Percentiles rank a stretch among this genome's conserved stretches.
phyloP scores from a whole-genome alignment of 495 filamentous ascomycete species.

The Podospora fimiseda region DNA sequence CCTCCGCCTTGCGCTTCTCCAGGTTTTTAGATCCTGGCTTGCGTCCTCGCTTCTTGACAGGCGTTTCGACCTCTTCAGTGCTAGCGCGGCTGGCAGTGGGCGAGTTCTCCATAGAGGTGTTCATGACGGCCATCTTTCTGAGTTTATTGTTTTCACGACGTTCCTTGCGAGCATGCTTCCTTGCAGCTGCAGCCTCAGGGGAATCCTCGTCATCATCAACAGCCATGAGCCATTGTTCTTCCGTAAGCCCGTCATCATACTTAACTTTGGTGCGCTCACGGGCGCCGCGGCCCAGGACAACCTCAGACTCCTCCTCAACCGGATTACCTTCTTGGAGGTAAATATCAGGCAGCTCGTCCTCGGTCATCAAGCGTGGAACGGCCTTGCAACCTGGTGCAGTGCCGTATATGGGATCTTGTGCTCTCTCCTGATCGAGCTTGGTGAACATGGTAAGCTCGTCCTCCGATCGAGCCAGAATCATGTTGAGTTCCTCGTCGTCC shows the following conservation, averaged over 20 bases:
- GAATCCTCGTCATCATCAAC: conserved; percentile 94
- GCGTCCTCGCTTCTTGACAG: conserved; percentile 65
- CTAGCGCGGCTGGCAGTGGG: conserved; percentile 71
- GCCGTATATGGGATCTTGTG: conserved; percentile 60
- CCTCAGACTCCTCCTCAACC: conserved; percentile 70
- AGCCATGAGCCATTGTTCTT: conserved; percentile 92
- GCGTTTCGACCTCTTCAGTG: conserved; percentile 60
- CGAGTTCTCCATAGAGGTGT: conserved; percentile 57
- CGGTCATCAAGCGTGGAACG: conserved; percentile 73
- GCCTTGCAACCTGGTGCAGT: conserved; percentile 51
- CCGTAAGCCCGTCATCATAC: conserved; percentile 95
- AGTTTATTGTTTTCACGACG: conserved; percentile 69
- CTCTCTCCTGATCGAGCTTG: conserved; percentile 70
- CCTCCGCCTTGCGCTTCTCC: conserved; percentile 82
- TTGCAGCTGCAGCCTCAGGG: conserved; percentile 85
- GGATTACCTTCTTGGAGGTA: conserved; percentile 83
- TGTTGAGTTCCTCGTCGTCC: conserved; percentile 95
- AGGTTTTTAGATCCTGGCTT: conserved; percentile 59
- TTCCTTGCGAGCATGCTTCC: conserved; percentile 79
- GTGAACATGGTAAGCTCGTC: conserved; percentile 65
- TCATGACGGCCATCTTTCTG: conserved; percentile 44
- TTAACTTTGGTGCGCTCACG: conserved; percentile 87
- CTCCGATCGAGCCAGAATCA: conserved; percentile 74
- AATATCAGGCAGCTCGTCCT: conserved; percentile 86
- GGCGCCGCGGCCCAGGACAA: conserved; percentile 78